These are phyloP conservation scores for Leptodermis oblonga DNA, from an alignment of 257 asterid genomes.

Conservation along the genomic window DNA sequence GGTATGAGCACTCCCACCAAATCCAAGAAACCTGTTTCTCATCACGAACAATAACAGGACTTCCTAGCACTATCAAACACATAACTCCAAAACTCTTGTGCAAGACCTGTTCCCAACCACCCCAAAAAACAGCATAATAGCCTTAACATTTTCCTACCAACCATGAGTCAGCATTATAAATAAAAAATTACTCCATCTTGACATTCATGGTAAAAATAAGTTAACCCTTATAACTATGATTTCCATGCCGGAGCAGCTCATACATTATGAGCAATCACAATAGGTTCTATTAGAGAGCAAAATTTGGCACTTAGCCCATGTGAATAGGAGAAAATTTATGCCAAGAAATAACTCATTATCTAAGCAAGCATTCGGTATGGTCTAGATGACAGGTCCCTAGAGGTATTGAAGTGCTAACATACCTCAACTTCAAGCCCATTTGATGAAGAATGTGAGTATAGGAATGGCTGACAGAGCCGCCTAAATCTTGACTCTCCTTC, in stretches of 20 bases:
- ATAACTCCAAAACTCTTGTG: neutral
- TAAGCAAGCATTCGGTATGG: neutral
- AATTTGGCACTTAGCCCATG: neutral
- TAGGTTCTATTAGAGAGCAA: neutral
- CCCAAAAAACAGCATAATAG: neutral
- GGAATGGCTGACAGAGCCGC: slow-evolving; percentile 83
- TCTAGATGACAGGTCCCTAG: neutral
- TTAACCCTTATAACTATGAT: neutral
- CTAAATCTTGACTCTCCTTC: slow-evolving; percentile 96
- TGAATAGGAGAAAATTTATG: neutral
- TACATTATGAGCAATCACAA: neutral
- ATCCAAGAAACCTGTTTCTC: neutral
- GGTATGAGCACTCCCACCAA: neutral
- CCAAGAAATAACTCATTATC: neutral
- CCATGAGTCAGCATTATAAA: neutral
- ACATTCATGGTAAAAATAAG: neutral
- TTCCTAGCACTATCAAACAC: neutral
- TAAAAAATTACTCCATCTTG: neutral
- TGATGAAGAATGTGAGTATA: slow-evolving; percentile 93
- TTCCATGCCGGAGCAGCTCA: neutral
- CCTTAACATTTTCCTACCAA: neutral
- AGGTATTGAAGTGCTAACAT: slow-evolving; percentile 5
- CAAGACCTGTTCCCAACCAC: neutral
- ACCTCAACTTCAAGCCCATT: slow-evolving; percentile 96
- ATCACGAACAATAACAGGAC: neutral